phyloP scores from a whole-genome alignment of 1,139 yeast genomes.

The Blastobotrys arbuscula region DNA sequence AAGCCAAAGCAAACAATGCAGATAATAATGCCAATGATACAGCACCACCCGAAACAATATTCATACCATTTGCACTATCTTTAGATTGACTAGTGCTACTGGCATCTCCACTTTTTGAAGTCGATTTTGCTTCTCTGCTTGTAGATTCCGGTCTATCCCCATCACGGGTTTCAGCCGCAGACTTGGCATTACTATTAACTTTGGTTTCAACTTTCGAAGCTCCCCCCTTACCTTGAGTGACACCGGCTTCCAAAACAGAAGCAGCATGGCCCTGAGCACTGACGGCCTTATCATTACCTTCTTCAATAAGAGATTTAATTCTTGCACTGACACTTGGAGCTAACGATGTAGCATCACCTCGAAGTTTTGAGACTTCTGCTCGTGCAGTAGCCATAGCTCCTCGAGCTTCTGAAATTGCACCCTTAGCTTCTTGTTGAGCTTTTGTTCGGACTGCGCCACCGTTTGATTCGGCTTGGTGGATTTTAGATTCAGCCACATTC shows the following conservation, averaged over 20 bases:
- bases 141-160: background rate
- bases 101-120: background rate
- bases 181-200: background rate
- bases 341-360: conserved; percentile 9
- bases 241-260: conserved; percentile 7
- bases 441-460: conserved; percentile 7
- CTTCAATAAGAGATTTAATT: conserved; percentile 4
- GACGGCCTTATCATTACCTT: conserved; percentile 8
- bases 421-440: conserved; percentile 5
- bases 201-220: background rate
- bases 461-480: conserved; percentile 8
- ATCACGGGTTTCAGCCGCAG: background rate
- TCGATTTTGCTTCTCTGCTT: background rate
- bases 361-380: conserved; percentile 7
- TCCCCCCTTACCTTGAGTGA: background rate
- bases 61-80: background rate
- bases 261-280: conserved; percentile 8
- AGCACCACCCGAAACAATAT: background rate
- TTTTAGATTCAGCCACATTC: conserved; percentile 7
- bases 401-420: conserved; percentile 4
- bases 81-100: background rate
- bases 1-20: background rate
- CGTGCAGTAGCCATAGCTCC: conserved; percentile 6
- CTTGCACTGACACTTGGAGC: conserved; percentile 9
- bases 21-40: background rate